A percentile compares a stretch with the other conserved stretches of the same genome.
Conservation (phyloP, 305 asterid species). For the Solanum hybrid region DNA sequence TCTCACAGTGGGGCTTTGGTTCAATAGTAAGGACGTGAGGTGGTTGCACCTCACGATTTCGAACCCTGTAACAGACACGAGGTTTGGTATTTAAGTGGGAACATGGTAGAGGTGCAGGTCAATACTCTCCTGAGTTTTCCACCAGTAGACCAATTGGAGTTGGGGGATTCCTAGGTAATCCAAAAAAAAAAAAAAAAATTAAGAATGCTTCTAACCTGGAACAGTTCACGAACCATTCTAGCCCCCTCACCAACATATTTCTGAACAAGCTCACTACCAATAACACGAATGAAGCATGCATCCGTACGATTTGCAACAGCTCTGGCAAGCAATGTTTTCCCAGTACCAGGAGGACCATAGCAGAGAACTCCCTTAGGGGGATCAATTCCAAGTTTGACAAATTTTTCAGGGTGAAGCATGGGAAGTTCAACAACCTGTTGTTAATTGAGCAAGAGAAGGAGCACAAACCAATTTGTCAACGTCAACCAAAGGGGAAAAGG, state of each 20-base stretch:
- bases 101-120: background rate
- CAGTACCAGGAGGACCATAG: conserved; percentile 97
- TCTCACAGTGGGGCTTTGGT: conserved; percentile 12
- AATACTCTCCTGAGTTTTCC: background rate
- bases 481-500: background rate
- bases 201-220: conserved; percentile 43
- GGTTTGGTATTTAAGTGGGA: background rate
- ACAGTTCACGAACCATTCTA: conserved; percentile 95
- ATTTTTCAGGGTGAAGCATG: conserved; percentile 95
- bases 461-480: background rate
- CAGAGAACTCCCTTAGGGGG: conserved; percentile 96
- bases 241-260: conserved; percentile 98
- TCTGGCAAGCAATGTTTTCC: conserved; percentile 78
- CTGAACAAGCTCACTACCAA: conserved; percentile 96
- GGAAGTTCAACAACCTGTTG: conserved; percentile 88
- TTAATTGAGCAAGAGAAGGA: background rate
- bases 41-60: background rate
- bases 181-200: too few relatives aligned
- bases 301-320: conserved; percentile 97
- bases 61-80: background rate
- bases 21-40: background rate
- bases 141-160: background rate
- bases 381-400: conserved; percentile 87
- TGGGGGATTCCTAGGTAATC: background rate
- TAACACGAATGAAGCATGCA: conserved; percentile 93